Conservation (phyloP, 768 basidiomycete species). For the Termitomyces bulborhizus region DNA sequence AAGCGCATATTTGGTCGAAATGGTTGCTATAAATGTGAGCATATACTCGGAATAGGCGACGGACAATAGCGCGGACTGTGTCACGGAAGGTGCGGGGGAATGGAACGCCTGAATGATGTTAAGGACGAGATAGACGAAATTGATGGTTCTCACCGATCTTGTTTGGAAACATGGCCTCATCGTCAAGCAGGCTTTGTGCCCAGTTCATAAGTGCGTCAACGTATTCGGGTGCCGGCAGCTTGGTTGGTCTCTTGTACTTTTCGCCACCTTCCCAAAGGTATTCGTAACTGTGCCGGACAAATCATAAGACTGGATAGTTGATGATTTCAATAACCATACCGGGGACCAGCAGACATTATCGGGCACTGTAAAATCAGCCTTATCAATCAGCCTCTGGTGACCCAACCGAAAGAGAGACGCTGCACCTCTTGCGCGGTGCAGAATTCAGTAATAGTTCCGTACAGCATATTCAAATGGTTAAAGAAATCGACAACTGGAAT, state of each 20-base stretch:
- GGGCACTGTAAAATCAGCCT: conserved; percentile 56
- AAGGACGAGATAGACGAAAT: background rate
- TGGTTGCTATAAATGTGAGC: conserved; percentile 99
- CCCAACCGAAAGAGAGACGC: conserved; percentile 5
- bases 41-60: conserved; percentile 93
- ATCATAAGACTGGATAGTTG: background rate
- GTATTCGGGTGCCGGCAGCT: conserved; percentile 92
- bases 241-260: conserved; percentile 85
- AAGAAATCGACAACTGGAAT: conserved; percentile 93
- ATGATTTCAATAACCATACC: conserved; percentile 39
- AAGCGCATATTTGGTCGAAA: conserved; percentile 96
- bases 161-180: conserved; percentile 89
- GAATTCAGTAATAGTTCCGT: conserved; percentile 97
- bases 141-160: conserved; percentile 65
- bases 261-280: conserved; percentile 93
- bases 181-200: conserved; percentile 90
- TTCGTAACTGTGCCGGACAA: conserved; percentile 58
- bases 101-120: conserved; percentile 57
- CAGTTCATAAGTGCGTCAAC: conserved; percentile 99
- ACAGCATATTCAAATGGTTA: conserved; percentile 99
- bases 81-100: conserved; percentile 89
- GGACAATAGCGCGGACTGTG: conserved; percentile 86
- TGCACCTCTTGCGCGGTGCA: conserved; percentile 89
- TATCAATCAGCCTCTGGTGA: background rate
- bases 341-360: conserved; percentile 94